Evolutionary conservation across 805 yeast species (phyloP), one percentile per base, ranked within the genome.

Genomic region (Candida oleophila): DNA sequence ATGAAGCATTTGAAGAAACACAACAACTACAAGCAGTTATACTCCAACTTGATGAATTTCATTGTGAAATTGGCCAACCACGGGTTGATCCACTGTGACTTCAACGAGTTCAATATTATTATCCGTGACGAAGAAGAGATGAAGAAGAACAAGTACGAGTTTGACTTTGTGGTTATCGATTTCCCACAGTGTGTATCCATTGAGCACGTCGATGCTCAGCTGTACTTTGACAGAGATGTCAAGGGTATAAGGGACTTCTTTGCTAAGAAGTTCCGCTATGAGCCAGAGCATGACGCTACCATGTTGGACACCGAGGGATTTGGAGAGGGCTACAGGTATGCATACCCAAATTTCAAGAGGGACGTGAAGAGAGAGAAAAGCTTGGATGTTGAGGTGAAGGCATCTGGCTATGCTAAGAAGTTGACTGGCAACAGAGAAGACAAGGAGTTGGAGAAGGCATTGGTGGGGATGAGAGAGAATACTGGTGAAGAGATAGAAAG

Each of bases 181-280:
- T 94, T 94, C 74, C 99, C 99, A 2, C 99, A 94, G 68, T 92
- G 97, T 81, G 87, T 94, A 15, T 89, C 97, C 19, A 87, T 88
- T 40, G 91, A 87, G 54, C 99, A 94, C 61, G 76, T 73, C 2
- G 97, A 94, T 62, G 97, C 98, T 4, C 85, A 85, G 51, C 79
- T 76, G 47, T 91, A 89, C 64, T 94, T 94, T 66, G 81, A 88
- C 56, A 79, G 99, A 69, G 99, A 94, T 68, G 95, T 94, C 20
- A 87, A 89, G 47, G 91, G 98, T 65, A 83, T 94, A 45, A 77
- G 90, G 51, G 75, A 83, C 40, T 94, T 92, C 60, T 94, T 94
- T 69, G 82, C 76, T 49, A 82, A 81, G 62, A 87, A 87, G 64
- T 79, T 92, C 55, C 80, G 81, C 51, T 94, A 87, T 57, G 76